These are phyloP conservation scores for Nakaseomyces kungkrabaensis DNA, from an alignment of 1,139 yeast species.

Conservation along the genomic window DNA sequence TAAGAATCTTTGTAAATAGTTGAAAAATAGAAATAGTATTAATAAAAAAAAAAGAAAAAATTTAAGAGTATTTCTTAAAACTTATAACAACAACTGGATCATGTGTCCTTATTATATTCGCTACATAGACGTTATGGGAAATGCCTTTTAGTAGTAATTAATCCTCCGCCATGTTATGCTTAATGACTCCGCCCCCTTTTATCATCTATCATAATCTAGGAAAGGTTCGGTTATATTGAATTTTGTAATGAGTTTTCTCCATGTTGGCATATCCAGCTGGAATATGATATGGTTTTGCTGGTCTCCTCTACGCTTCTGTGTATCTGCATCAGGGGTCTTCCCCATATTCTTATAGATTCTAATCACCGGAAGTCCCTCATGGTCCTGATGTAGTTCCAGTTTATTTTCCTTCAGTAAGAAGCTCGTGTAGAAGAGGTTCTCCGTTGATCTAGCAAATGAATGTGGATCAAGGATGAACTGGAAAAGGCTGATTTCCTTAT, in stretches of 20 bases:
- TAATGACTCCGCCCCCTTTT: too few species aligned
- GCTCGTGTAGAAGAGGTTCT: slow-evolving; percentile 73
- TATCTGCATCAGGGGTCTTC: slow-evolving; percentile 23
- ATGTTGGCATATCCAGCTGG: slow-evolving; percentile 53
- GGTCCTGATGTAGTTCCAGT: slow-evolving; percentile 42
- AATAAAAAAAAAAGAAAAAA: too few species aligned
- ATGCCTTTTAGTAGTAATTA: too few species aligned
- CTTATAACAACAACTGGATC: too few species aligned
- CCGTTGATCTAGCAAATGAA: slow-evolving; percentile 71
- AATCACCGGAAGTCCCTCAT: slow-evolving; percentile 26
- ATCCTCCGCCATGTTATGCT: too few species aligned
- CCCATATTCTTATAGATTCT: neutral
- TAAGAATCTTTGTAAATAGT: too few species aligned
- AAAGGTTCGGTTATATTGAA: slow-evolving; percentile 46
- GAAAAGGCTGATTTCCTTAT: slow-evolving; percentile 47
- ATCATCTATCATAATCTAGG: slow-evolving; percentile 32
- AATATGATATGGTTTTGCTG: slow-evolving; percentile 56
- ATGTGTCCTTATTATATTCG: too few species aligned
- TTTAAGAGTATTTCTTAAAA: too few species aligned
- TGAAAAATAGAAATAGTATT: too few species aligned
- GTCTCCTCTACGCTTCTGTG: slow-evolving; percentile 24
- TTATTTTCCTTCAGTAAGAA: slow-evolving; percentile 69
- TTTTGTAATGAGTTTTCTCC: slow-evolving; percentile 45
- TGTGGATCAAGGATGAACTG: slow-evolving; percentile 62
- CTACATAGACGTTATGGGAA: too few species aligned